These are phyloP conservation scores for Parathielavia appendiculata DNA, from an alignment of 495 filamentous ascomycete genomes.

Conservation along the genomic window DNA sequence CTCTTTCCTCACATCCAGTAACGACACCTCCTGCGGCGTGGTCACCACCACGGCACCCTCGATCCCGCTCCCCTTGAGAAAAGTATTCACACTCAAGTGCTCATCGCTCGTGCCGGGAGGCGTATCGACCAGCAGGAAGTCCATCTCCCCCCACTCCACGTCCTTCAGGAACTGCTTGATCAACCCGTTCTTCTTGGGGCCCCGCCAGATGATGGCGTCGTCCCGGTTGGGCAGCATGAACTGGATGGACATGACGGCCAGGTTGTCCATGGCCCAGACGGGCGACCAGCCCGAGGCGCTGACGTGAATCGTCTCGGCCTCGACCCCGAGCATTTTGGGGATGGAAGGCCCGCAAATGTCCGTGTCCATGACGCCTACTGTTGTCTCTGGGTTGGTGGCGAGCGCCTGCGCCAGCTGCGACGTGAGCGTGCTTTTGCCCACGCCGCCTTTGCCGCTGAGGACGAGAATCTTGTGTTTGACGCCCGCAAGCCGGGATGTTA, in stretches of 20 bases:
- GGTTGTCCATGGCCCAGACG: slow-evolving; percentile 87
- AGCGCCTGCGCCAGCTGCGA: slow-evolving; percentile 82
- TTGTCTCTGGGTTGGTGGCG: slow-evolving; percentile 65
- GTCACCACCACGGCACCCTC: slow-evolving; percentile 92
- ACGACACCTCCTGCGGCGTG: slow-evolving; percentile 88
- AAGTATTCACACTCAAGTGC: slow-evolving; percentile 84
- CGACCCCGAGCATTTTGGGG: slow-evolving; percentile 97
- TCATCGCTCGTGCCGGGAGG: slow-evolving; percentile 94
- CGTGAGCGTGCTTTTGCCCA: slow-evolving; percentile 91
- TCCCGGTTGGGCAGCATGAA: slow-evolving; percentile 94
- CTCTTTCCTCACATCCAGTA: slow-evolving; percentile 92
- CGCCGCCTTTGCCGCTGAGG: slow-evolving; percentile 90
- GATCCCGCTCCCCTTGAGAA: slow-evolving; percentile 80
- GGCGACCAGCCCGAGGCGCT: slow-evolving; percentile 79
- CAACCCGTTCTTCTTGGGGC: slow-evolving; percentile 95
- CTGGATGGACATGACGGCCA: slow-evolving; percentile 92
- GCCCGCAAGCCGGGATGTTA: slow-evolving; percentile 72
- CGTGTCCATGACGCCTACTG: slow-evolving; percentile 91
- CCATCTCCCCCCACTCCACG: slow-evolving; percentile 93
- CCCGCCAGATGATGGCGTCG: slow-evolving; percentile 93
- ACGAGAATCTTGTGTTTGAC: slow-evolving; percentile 89
- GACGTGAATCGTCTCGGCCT: slow-evolving; percentile 85
- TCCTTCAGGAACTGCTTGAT: slow-evolving; percentile 98
- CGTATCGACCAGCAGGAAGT: slow-evolving; percentile 89
- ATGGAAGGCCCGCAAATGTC: slow-evolving; percentile 94